Percentiles rank a stretch among this genome's conserved stretches.
These are phyloP conservation scores for Mortierella sp. DNA, from an alignment of 371 early-diverging fungal genomes.

Conservation along the genomic window DNA sequence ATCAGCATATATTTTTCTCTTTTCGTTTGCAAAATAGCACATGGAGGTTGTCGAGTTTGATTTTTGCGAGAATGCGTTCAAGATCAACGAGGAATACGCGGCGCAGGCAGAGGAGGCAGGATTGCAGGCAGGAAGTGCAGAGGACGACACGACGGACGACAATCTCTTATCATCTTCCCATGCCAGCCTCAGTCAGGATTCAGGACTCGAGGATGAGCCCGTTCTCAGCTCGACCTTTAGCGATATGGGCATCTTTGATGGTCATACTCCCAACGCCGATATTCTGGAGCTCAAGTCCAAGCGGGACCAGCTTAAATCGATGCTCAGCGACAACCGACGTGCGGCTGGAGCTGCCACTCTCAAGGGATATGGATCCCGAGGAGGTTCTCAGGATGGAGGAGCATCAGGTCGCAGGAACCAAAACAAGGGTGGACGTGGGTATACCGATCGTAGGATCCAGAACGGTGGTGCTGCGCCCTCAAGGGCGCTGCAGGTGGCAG, in stretches of 20 bases:
- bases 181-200: constrained; percentile 47
- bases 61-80: constrained; percentile 55
- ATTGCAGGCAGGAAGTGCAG: constrained; percentile 6
- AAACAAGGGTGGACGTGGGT: constrained; percentile 18
- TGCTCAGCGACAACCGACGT: constrained; percentile 29
- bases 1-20: background rate
- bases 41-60: constrained; percentile 53
- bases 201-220: constrained; percentile 42
- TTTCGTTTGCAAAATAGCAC: constrained; percentile 13
- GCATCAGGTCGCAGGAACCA: constrained; percentile 21
- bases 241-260: constrained; percentile 22
- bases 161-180: constrained; percentile 42
- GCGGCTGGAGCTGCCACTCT: constrained; percentile 17
- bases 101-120: constrained; percentile 23
- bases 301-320: constrained; percentile 50
- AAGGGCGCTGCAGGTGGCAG: constrained; percentile 59
- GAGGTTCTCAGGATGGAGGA: background rate
- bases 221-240: background rate
- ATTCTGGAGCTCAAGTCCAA: constrained; percentile 52
- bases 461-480: constrained; percentile 21
- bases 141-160: constrained; percentile 47
- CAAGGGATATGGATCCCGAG: background rate
- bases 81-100: constrained; percentile 33
- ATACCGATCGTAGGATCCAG: constrained; percentile 28
- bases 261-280: constrained; percentile 29